phyloP scores from a whole-genome alignment of 495 filamentous ascomycete genomes.

The Evernia prunastri region DNA sequence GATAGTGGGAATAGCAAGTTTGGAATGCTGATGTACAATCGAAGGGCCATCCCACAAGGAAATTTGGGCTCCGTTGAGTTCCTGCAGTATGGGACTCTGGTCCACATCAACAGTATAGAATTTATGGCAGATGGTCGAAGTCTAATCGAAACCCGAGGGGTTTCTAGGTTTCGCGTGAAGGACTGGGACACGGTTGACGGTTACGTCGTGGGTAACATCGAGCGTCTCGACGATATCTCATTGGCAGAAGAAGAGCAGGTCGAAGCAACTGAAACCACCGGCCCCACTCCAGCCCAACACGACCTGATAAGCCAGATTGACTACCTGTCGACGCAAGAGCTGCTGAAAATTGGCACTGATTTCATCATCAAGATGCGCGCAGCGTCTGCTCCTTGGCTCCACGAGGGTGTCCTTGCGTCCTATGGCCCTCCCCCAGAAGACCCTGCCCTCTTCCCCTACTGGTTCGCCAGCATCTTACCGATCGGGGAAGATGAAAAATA shows the following conservation, averaged over 20 bases:
- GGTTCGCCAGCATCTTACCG: slow-evolving; percentile 79
- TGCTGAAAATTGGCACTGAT: slow-evolving; percentile 55
- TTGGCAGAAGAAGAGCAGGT: slow-evolving; percentile 70
- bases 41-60: slow-evolving; percentile 45
- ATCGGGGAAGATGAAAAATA: slow-evolving; percentile 76
- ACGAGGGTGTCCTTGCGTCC: slow-evolving; percentile 58
- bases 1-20: slow-evolving; percentile 64
- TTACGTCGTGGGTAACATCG: slow-evolving; percentile 66
- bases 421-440: slow-evolving; percentile 73
- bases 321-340: slow-evolving; percentile 59
- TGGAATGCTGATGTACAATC: slow-evolving; percentile 76
- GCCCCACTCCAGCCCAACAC: slow-evolving; percentile 27
- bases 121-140: slow-evolving; percentile 74
- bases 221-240: slow-evolving; percentile 73
- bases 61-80: slow-evolving; percentile 54
- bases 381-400: slow-evolving; percentile 65
- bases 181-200: slow-evolving; percentile 61
- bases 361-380: slow-evolving; percentile 63
- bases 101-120: slow-evolving; percentile 66
- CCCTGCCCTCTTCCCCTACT: slow-evolving; percentile 75
- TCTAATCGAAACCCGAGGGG: slow-evolving; percentile 66
- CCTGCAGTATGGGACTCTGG: slow-evolving; percentile 68
- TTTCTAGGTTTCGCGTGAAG: slow-evolving; percentile 66
- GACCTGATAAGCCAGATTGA: slow-evolving; percentile 41
- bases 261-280: slow-evolving; percentile 51